Base-by-base conservation (phyloP, 306 rosid species). In the Pueraria montana region DNA sequence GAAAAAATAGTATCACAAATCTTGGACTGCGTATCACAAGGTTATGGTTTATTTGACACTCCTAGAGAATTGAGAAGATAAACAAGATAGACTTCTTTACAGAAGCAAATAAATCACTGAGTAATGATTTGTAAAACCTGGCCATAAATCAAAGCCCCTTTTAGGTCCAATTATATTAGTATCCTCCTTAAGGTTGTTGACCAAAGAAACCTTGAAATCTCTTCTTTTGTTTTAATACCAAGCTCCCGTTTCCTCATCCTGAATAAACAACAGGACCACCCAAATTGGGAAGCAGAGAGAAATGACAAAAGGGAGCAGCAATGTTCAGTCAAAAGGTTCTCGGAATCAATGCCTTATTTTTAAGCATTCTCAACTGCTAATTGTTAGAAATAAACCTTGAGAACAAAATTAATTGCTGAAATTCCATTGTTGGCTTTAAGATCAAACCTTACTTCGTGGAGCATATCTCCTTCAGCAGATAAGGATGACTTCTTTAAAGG, bases 191-290 rank as follows among this genome's bases (percentile, higher is more conserved):
- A 55, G 73, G 78, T 61, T 64, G 80, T 86, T 74, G 55, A 76
- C 74, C 82, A 94, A 79, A 88, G 94, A 92, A 83, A 94, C 90
- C 80, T 76, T 91, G 78, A 91, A 94, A 89, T 94, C 94, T 75
- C 91, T 89, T 84, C 91, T 92, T 72, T 78, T 85, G 75, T 92
- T 83, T 83, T 89, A 91, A 89, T 91, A 92, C 92, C 91, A 92
- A 77, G 85, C 69, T 72, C 94, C 97, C 27, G 92, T 88, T 87
- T 91, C 92, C 85, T 89, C 96, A 91, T 94, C 98, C 97, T 94
- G 82, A 87, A 85, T 84, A 69, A 82, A 64, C 48, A 61, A 59
- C 20, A 34, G 8, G 34, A 21, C 40, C 84, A 55, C 66, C 79
- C 26, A 62, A 56, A 53, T 40, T 17, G 32, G 32, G 69, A 67